A percentile compares a stretch with the other conserved stretches of the same genome.
These are phyloP conservation scores for Leccinum aurantiacum DNA, from an alignment of 768 basidiomycete species.

Conservation along the genomic window DNA sequence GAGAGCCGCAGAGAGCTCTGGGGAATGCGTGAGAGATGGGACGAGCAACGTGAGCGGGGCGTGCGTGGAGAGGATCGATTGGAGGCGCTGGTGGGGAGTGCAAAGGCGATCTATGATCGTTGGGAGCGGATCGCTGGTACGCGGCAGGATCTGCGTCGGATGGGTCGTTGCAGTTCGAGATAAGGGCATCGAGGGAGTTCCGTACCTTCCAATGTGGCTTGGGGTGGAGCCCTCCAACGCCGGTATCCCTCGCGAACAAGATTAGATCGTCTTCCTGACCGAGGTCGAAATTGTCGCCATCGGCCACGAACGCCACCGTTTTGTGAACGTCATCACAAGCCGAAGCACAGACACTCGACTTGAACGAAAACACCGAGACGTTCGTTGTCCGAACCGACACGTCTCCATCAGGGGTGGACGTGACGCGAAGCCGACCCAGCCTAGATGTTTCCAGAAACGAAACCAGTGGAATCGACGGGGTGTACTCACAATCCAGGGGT, in stretches of 20 bases:
- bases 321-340: neutral
- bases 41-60: constrained; percentile 60
- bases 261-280: neutral
- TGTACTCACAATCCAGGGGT: constrained; percentile 68
- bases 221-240: neutral
- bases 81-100: constrained; percentile 46
- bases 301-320: constrained; percentile 9
- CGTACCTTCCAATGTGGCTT: constrained; percentile 28
- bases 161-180: neutral
- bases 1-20: constrained; percentile 30
- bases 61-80: constrained; percentile 56
- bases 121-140: neutral
- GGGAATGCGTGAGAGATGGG: constrained; percentile 33
- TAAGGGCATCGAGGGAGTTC: too few relatives aligned
- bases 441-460: constrained; percentile 8
- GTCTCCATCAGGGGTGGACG: neutral
- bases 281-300: constrained; percentile 12
- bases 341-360: neutral
- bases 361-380: constrained; percentile 25
- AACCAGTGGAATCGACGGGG: neutral
- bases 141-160: constrained; percentile 7
- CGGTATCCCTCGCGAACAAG: constrained; percentile 13
- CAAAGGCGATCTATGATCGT: neutral
- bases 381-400: constrained; percentile 26
- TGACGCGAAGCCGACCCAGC: constrained; percentile 24